Percentiles rank a stretch among this genome's conserved stretches.
phyloP scores from a whole-genome alignment of 305 asterid genomes.

The Solanum hybrid region DNA sequence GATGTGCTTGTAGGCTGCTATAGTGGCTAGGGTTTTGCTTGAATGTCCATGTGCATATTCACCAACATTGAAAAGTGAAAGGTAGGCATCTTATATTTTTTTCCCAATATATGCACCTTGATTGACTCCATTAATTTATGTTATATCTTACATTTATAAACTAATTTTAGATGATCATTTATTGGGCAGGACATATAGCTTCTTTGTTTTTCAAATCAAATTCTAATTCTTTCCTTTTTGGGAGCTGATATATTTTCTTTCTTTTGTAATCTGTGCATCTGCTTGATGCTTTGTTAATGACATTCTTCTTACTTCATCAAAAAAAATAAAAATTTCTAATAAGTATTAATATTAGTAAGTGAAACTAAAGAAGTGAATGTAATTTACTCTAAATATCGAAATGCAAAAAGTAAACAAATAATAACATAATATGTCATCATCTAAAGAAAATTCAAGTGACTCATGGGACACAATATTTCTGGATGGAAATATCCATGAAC shows the following conservation, averaged over 20 bases:
- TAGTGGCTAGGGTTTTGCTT: not conserved
- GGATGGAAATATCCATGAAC: not conserved
- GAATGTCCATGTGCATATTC: not conserved
- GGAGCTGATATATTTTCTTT: not conserved
- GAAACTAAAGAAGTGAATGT: not conserved
- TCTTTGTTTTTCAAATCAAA: not conserved
- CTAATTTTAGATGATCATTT: not conserved
- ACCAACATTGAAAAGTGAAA: not conserved
- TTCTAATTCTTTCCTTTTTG: no score
- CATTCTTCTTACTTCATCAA: not conserved
- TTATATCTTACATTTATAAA: not conserved
- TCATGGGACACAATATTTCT: not conserved
- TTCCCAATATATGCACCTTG: not conserved
- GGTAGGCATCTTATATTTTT: not conserved
- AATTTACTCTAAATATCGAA: not conserved
- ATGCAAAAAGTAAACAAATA: not conserved
- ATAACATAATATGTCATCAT: not conserved
- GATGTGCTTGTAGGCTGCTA: not conserved
- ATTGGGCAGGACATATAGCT: not conserved
- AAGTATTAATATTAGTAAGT: not conserved
- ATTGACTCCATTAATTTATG: not conserved
- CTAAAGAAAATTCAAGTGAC: not conserved
- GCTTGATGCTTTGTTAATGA: not conserved
- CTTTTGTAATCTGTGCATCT: not conserved
- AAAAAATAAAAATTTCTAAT: not conserved